These are phyloP conservation scores for Zoysia matrella DNA, from an alignment of 202 grass and related monocot genomes.

Conservation along the genomic window DNA sequence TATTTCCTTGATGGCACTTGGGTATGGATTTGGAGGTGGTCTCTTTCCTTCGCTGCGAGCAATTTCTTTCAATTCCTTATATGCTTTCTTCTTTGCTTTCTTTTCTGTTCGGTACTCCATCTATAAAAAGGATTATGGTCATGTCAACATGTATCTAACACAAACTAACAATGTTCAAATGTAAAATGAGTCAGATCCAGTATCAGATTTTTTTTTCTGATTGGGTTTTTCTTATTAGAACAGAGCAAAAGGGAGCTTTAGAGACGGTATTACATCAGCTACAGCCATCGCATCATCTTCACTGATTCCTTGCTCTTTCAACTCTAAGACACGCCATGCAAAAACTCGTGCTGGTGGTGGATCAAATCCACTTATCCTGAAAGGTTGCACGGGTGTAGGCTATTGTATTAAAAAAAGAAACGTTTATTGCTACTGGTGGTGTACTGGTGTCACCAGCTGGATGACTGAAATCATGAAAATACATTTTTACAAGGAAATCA, in stretches of 20 bases:
- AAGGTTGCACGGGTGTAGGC: constrained; percentile 13
- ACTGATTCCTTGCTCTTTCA: constrained; percentile 65
- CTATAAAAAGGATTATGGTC: constrained; percentile 44
- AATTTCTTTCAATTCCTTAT: constrained; percentile 76
- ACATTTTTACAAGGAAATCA: not conserved
- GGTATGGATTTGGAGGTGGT: constrained; percentile 83
- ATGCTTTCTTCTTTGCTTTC: constrained; percentile 86
- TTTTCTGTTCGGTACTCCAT: constrained; percentile 79
- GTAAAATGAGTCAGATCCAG: not conserved
- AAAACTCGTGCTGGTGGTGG: constrained; percentile 88
- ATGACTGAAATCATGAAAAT: not conserved
- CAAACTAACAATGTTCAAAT: constrained; percentile 5
- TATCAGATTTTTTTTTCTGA: not conserved
- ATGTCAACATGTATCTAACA: constrained; percentile 4
- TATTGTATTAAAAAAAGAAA: not conserved
- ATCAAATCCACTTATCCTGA: constrained; percentile 83
- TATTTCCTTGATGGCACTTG: constrained; percentile 81
- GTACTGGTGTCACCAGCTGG: not conserved
- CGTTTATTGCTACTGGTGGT: not conserved
- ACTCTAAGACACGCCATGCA: constrained; percentile 80
- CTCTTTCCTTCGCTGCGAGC: constrained; percentile 55
- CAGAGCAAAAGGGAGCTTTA: constrained; percentile 20
- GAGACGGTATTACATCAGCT: constrained; percentile 63
- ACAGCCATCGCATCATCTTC: constrained; percentile 77
- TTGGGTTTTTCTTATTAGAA: not conserved